Evolutionary conservation across 192 early-diverging fungal species (phyloP), one percentile per base, ranked within the genome.

Genomic region (Coemansia sp.): DNA sequence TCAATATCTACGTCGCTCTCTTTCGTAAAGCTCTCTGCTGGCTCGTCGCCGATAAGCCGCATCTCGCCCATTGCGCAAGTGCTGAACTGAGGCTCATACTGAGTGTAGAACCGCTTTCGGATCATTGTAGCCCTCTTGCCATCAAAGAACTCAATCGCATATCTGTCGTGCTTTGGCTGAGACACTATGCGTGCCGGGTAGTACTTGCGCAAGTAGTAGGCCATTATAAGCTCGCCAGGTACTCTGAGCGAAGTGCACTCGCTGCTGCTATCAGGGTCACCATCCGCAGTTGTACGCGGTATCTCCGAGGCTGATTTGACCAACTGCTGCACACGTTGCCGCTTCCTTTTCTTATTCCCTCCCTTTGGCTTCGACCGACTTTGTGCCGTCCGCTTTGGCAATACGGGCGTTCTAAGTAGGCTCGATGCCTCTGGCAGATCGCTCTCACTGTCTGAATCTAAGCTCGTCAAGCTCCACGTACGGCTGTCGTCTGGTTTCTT

Each of bases 151-250:
- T 70, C 61, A 9, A 84, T 61, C 5, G 23, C 21, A 25, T 65
- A 84, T 39, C 57, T 72, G n/a, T 64, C 67, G 7, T 44, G 39
- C 15, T 34, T 46, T 32, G 68, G 44, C 58, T 59, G 69, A 4
- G 67, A 44, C 14, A 70, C 11, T 3, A 84, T 34, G 5, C 77
- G 69, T 2, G 76, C 81, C 12, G 81, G 81, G 10, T 84, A 84
- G 39, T 84, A 84, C 48, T 76, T 75, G 55, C 73, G 76, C 32
- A 72, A 36, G 36, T 42, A 62, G 15, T 63, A 69, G 10, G 81
- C 77, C 15, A 84, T 51, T 3, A 84, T 70, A 37, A 76, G 70
- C 46, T 84, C 81, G 14, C 81, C 81, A 2, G 81, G 81, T 5
- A 78, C 70, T 45, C 63, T 66, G n/a, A 84, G 44, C 55, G 64